These are phyloP conservation scores for Colletotrichum sp. DNA, from an alignment of 2,329 filamentous ascomycete genomes.

Conservation along the genomic window DNA sequence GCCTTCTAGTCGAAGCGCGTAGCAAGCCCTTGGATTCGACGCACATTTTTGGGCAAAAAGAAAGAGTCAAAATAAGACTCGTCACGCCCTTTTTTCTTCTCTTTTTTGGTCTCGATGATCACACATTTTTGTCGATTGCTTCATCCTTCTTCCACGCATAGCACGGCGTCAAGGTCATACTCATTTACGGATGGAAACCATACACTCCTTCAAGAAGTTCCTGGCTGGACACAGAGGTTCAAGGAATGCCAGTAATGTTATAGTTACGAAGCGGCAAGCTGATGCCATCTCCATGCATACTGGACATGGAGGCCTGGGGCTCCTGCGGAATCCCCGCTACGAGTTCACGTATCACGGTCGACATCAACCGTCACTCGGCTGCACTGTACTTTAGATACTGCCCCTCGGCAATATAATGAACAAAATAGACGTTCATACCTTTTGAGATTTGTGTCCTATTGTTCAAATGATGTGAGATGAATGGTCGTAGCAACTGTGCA, in stretches of 20 bases:
- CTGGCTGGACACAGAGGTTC: not conserved
- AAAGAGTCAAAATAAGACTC: not conserved
- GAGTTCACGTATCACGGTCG: conserved; percentile 6
- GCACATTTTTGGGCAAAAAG: conserved; percentile 9
- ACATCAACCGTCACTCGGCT: not conserved
- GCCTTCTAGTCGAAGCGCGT: conserved; percentile 35
- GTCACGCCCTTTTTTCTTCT: not conserved
- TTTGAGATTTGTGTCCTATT: not conserved
- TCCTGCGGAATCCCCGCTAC: not conserved
- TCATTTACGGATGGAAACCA: conserved; percentile 9
- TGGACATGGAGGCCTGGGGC: not conserved
- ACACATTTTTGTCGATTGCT: conserved; percentile 4
- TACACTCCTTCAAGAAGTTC: conserved; percentile 16
- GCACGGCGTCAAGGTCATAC: conserved; percentile 18
- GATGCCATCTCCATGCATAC: conserved; percentile 8
- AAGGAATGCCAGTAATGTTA: conserved; percentile 14
- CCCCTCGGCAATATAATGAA: not conserved
- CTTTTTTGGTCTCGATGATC: not conserved
- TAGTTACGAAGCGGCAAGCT: conserved; percentile 1
- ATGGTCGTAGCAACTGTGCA: not conserved
- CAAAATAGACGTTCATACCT: not conserved
- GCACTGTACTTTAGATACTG: conserved; percentile 11
- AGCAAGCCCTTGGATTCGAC: conserved; percentile 18
- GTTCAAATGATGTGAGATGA: not conserved
- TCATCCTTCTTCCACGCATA: conserved; percentile 13